Conservation (phyloP, 768 basidiomycete genomes). For the Trametes cinnabarina region DNA sequence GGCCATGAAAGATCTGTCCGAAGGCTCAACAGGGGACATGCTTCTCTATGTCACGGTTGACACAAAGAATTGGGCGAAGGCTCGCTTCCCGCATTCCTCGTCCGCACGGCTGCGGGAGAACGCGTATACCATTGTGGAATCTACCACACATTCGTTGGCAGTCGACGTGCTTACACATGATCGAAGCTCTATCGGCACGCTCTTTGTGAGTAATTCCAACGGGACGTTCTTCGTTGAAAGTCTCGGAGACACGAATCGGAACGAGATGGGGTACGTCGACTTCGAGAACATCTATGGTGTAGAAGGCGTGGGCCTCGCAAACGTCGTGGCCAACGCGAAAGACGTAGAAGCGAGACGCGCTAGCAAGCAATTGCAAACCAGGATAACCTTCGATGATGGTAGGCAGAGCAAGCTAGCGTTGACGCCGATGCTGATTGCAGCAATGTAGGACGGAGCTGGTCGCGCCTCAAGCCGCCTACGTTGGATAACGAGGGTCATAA, state of each 20-base stretch:
- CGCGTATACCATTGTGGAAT: constrained; percentile 95
- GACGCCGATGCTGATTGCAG: neutral
- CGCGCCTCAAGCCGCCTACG: constrained; percentile 54
- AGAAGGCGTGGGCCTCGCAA: constrained; percentile 89
- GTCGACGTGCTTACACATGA: constrained; percentile 88
- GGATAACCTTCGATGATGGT: constrained; percentile 91
- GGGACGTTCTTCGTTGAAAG: constrained; percentile 94
- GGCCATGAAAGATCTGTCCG: constrained; percentile 70
- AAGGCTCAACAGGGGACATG: constrained; percentile 65
- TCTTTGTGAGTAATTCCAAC: constrained; percentile 95
- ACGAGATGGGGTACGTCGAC: constrained; percentile 85
- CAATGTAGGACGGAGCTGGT: constrained; percentile 66
- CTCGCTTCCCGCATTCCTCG: constrained; percentile 89
- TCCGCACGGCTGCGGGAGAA: constrained; percentile 80
- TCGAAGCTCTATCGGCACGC: constrained; percentile 67
- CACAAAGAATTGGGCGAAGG: constrained; percentile 80
- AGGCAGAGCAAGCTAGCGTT: constrained; percentile 19
- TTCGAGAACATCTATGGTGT: constrained; percentile 86
- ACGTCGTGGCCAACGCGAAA: constrained; percentile 78
- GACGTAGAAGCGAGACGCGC: constrained; percentile 73
- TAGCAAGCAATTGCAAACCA: constrained; percentile 71
- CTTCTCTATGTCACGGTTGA: constrained; percentile 84
- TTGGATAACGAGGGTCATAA: constrained; percentile 58
- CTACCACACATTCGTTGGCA: constrained; percentile 87
- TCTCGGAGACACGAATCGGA: constrained; percentile 89